These are phyloP conservation scores for Trypanosoma grayi DNA, from an alignment of 208 protist species.

Conservation along the genomic window DNA sequence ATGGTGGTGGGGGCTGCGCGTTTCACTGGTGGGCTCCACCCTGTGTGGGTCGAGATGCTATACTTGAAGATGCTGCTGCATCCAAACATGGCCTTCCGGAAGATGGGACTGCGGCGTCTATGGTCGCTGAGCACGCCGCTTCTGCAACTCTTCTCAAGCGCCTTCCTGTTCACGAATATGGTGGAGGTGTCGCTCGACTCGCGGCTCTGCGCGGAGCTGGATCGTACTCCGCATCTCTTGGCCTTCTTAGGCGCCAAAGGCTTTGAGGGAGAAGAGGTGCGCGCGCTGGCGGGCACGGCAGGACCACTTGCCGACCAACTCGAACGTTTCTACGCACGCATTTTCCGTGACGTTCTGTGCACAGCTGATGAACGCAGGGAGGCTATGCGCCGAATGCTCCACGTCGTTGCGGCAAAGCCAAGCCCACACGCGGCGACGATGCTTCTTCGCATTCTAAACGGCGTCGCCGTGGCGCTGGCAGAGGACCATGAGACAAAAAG, in stretches of 20 bases:
- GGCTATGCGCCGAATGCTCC: conserved; percentile 36
- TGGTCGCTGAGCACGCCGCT: conserved; percentile 52
- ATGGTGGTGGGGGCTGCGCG: neutral
- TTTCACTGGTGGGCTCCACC: conserved; percentile 33
- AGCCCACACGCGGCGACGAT: conserved; percentile 42
- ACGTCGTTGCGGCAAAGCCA: conserved; percentile 30
- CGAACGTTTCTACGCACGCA: conserved; percentile 62
- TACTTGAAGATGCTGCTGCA: conserved; percentile 78
- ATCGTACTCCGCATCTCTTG: conserved; percentile 51
- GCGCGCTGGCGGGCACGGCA: conserved; percentile 28
- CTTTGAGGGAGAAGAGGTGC: conserved; percentile 63
- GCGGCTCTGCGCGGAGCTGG: conserved; percentile 71
- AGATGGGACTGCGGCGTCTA: conserved; percentile 54
- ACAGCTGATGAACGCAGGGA: conserved; percentile 29
- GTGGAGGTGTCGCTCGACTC: conserved; percentile 58
- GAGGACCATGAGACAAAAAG: conserved; percentile 31
- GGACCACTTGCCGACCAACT: conserved; percentile 34
- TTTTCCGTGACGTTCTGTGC: conserved; percentile 41
- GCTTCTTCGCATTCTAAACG: conserved; percentile 52
- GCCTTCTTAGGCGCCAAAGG: conserved; percentile 64
- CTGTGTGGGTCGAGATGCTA: conserved; percentile 74
- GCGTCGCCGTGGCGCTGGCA: conserved; percentile 33
- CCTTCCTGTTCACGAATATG: conserved; percentile 57
- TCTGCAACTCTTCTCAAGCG: conserved; percentile 42
- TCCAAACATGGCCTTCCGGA: conserved; percentile 77